These are phyloP conservation scores for Cryptococcus depauperatus DNA, from an alignment of 1,284 basidiomycete species.

Conservation along the genomic window DNA sequence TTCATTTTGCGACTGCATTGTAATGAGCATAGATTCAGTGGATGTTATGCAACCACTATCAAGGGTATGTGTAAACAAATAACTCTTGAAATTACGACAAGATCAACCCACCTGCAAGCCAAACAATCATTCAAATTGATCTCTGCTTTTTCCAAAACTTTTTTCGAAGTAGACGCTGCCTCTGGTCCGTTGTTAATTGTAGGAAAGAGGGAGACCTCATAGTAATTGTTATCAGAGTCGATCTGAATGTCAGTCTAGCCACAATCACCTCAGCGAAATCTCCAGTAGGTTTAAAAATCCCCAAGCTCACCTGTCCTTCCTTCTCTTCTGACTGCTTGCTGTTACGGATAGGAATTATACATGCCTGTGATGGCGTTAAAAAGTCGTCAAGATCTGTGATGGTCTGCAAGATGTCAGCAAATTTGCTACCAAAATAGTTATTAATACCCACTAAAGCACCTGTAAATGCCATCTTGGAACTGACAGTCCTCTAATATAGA, in stretches of 20 bases:
- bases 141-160: slow-evolving; percentile 79
- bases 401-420: slow-evolving; percentile 20
- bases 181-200: slow-evolving; percentile 9
- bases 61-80: background rate
- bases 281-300: background rate
- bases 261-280: background rate
- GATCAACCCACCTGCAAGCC: slow-evolving; percentile 46
- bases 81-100: background rate
- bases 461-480: slow-evolving; percentile 86
- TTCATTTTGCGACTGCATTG: slow-evolving; percentile 91
- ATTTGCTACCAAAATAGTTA: background rate
- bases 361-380: slow-evolving; percentile 91
- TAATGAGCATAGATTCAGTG: slow-evolving; percentile 93
- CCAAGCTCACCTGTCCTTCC: slow-evolving; percentile 21
- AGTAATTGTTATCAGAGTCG: slow-evolving; percentile 51
- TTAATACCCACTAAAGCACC: slow-evolving; percentile 62
- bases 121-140: slow-evolving; percentile 90
- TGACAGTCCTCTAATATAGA: background rate
- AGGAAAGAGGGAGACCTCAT: slow-evolving; percentile 39
- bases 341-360: slow-evolving; percentile 80
- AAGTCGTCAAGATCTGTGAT: slow-evolving; percentile 93
- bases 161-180: slow-evolving; percentile 31
- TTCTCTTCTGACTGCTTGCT: slow-evolving; percentile 19
- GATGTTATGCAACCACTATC: slow-evolving; percentile 92
- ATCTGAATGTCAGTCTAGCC: slow-evolving; percentile 79